These are phyloP conservation scores for Plasmodium fragile DNA, from an alignment of 169 alveolate genomes.

Conservation along the genomic window DNA sequence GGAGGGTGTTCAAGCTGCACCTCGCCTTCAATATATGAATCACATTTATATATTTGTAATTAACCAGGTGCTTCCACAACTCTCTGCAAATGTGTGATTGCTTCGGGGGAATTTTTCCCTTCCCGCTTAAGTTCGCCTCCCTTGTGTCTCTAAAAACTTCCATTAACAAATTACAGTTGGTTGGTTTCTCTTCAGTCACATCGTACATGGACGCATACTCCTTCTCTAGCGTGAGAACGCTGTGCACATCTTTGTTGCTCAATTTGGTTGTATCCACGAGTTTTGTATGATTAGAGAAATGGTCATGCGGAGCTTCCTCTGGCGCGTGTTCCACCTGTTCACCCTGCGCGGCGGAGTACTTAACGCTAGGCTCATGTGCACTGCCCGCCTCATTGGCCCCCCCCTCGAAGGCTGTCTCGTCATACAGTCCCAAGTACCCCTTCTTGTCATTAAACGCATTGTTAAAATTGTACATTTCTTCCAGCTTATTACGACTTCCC, in stretches of 20 bases:
- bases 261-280: neutral
- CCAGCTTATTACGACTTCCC: neutral
- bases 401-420: conserved; percentile 6
- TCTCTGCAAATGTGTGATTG: conserved; percentile 47
- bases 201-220: neutral
- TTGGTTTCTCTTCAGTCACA: conserved; percentile 22
- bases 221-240: neutral
- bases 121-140: neutral
- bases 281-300: neutral
- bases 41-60: conserved; percentile 69
- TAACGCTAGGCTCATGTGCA: neutral
- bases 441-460: conserved; percentile 18
- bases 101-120: neutral
- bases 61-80: conserved; percentile 43
- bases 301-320: neutral
- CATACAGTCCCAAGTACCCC: conserved; percentile 18
- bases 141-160: conserved; percentile 5
- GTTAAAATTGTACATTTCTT: conserved; percentile 36
- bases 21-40: conserved; percentile 44
- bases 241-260: neutral
- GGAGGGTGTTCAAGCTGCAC: conserved; percentile 3
- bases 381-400: neutral
- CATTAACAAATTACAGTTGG: conserved; percentile 7
- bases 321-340: neutral
- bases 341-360: neutral